phyloP scores from a whole-genome alignment of 2,329 filamentous ascomycete species.

The Penicillium sp. region DNA sequence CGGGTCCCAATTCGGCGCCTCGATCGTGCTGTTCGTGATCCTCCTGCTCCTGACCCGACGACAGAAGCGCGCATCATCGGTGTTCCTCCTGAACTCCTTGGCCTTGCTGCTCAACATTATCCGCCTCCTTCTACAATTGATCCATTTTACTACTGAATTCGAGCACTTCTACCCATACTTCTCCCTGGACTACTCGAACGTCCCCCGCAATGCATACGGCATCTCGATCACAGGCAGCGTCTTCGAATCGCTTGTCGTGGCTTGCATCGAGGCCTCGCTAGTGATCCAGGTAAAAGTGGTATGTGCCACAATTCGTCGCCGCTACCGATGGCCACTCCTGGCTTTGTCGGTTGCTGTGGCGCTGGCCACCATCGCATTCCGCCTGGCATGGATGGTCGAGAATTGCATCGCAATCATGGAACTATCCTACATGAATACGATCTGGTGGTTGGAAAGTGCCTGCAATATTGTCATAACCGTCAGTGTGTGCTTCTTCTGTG shows the following conservation, averaged over 20 bases:
- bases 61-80: constrained; percentile 64
- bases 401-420: constrained; percentile 50
- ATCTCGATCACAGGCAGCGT: constrained; percentile 55
- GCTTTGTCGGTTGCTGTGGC: constrained; percentile 54
- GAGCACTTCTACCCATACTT: constrained; percentile 65
- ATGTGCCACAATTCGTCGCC: constrained; percentile 53
- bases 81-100: constrained; percentile 68
- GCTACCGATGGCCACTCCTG: constrained; percentile 53
- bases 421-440: constrained; percentile 30
- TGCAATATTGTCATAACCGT: constrained; percentile 57
- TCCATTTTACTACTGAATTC: constrained; percentile 65
- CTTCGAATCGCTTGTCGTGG: constrained; percentile 57
- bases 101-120: constrained; percentile 64
- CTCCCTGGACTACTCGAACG: constrained; percentile 56
- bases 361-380: constrained; percentile 56
- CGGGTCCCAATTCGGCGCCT: constrained; percentile 70
- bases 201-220: constrained; percentile 52
- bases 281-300: constrained; percentile 67
- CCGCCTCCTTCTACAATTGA: constrained; percentile 49
- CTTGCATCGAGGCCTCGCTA: constrained; percentile 62
- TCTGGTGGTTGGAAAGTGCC: constrained; percentile 48
- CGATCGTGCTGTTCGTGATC: constrained; percentile 65
- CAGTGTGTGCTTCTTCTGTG: constrained; percentile 65
- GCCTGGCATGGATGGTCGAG: constrained; percentile 56
- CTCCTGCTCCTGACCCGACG: constrained; percentile 69